Conservation (phyloP, 2,329 filamentous ascomycete genomes). For the Aureobasidium subglaciale region DNA sequence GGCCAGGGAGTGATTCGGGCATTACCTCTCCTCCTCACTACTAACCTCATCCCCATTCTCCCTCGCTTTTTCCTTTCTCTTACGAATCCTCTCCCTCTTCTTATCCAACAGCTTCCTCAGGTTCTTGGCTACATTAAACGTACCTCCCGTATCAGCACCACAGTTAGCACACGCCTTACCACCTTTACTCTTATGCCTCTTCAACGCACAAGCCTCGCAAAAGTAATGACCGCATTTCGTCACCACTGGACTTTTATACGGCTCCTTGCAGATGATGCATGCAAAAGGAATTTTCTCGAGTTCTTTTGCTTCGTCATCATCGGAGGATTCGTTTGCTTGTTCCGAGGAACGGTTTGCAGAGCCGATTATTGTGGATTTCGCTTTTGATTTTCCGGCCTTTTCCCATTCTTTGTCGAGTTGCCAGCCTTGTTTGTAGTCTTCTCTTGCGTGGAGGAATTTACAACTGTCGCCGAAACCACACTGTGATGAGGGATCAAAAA, state of each 20-base stretch:
- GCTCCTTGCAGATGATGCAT: constrained; percentile 75
- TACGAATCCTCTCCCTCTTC: constrained; percentile 50
- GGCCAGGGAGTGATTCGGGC: no score
- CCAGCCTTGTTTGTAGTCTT: constrained; percentile 87
- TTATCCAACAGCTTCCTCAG: constrained; percentile 72
- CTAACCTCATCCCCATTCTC: constrained; percentile 18
- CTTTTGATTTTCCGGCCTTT: constrained; percentile 41
- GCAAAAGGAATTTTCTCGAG: constrained; percentile 82
- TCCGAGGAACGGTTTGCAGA: constrained; percentile 48
- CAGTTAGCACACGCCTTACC: constrained; percentile 76
- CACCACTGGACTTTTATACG: constrained; percentile 72
- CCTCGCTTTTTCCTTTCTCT: constrained; percentile 17
- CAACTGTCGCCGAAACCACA: constrained; percentile 72
- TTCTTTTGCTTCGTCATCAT: constrained; percentile 57
- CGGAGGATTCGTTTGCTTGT: constrained; percentile 43
- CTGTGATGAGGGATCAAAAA: constrained; percentile 35
- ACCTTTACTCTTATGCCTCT: constrained; percentile 75
- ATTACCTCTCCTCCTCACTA: constrained; percentile 15
- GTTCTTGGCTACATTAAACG: constrained; percentile 83
- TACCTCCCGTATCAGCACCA: constrained; percentile 74
- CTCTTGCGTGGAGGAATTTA: constrained; percentile 70
- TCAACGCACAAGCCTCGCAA: constrained; percentile 81
- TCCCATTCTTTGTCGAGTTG: constrained; percentile 95
- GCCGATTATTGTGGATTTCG: constrained; percentile 46
- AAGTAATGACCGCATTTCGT: constrained; percentile 96